Evolutionary conservation across 2,329 filamentous ascomycete species (phyloP).

Genomic region (Sporothrix variecibatus): DNA sequence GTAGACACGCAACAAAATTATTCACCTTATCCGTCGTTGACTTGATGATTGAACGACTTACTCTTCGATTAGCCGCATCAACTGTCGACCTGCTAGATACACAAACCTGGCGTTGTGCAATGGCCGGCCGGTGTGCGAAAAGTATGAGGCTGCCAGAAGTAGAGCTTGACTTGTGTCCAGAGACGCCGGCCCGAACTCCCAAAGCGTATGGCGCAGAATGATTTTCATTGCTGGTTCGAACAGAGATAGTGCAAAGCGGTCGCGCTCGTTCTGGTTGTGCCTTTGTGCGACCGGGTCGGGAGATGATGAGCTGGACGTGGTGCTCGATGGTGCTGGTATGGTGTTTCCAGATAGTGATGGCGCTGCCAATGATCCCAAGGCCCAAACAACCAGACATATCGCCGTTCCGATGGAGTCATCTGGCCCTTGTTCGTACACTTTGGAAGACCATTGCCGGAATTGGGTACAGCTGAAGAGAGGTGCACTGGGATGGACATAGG

Average conservation of each 20-base stretch:
- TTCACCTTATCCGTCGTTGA: too few relatives aligned
- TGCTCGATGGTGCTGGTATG: background rate
- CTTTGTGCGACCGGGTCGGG: background rate
- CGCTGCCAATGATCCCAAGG: slow-evolving; percentile 35
- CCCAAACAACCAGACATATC: slow-evolving; percentile 43
- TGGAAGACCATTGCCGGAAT: slow-evolving; percentile 37
- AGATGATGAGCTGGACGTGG: background rate
- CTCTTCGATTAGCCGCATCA: slow-evolving; percentile 39
- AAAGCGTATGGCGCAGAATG: slow-evolving; percentile 39
- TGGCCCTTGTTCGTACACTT: slow-evolving; percentile 34
- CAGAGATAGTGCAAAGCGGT: slow-evolving; percentile 38
- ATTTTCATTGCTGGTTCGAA: slow-evolving; percentile 42
- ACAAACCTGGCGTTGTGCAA: slow-evolving; percentile 43
- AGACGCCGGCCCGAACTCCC: slow-evolving; percentile 37
- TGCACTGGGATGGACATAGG: slow-evolving; percentile 40
- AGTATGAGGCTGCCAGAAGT: slow-evolving; percentile 43
- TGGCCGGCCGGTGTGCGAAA: slow-evolving; percentile 41
- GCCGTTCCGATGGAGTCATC: slow-evolving; percentile 36
- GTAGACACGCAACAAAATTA: background rate
- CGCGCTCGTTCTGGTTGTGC: slow-evolving; percentile 29
- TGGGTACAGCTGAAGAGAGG: slow-evolving; percentile 39
- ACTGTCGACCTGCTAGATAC: slow-evolving; percentile 38
- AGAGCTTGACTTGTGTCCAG: slow-evolving; percentile 40
- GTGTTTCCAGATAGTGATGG: background rate
- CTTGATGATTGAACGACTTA: slow-evolving; percentile 27